Percentiles rank a stretch among this genome's conserved stretches.
Conservation (phyloP, 2,329 filamentous ascomycete species). For the Blastomyces parvus region DNA sequence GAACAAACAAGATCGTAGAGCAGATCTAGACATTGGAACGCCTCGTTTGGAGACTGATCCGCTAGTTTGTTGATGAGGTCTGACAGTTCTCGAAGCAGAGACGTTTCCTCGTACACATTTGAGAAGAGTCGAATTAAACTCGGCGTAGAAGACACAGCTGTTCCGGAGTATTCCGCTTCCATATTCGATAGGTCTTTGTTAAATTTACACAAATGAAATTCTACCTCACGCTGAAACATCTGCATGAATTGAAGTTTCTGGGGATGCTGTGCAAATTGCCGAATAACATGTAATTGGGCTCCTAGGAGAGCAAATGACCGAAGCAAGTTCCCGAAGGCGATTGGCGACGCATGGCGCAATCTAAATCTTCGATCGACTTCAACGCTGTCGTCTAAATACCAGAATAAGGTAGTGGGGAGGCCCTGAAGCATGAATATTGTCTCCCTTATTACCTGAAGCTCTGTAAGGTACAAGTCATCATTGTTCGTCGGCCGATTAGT, state of each 20-base stretch:
- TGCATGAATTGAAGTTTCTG: constrained; percentile 55
- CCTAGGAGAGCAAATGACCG: constrained; percentile 42
- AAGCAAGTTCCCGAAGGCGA: constrained; percentile 26
- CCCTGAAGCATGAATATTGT: constrained; percentile 78
- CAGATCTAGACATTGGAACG: constrained; percentile 68
- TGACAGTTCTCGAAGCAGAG: constrained; percentile 52
- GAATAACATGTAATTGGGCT: constrained; percentile 38
- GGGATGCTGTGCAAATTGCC: constrained; percentile 38
- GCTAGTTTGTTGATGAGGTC: constrained; percentile 52
- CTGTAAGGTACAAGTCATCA: constrained; percentile 45
- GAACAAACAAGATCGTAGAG: constrained; percentile 62
- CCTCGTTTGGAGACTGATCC: constrained; percentile 33
- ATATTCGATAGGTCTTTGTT: constrained; percentile 50
- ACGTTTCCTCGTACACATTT: constrained; percentile 46
- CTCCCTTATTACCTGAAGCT: constrained; percentile 66
- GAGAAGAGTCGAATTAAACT: constrained; percentile 57
- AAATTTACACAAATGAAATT: constrained; percentile 48
- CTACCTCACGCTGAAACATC: constrained; percentile 58
- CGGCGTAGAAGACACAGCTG: constrained; percentile 47
- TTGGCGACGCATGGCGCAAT: constrained; percentile 26
- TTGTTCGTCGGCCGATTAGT: constrained; percentile 20
- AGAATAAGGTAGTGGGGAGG: constrained; percentile 63
- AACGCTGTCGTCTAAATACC: constrained; percentile 28
- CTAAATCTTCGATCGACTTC: constrained; percentile 32
- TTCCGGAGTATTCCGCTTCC: constrained; percentile 52